Percentiles rank a stretch among this genome's conserved stretches.
Conservation (phyloP, 2,329 filamentous ascomycete species). For the Acrodontium crateriforme region DNA sequence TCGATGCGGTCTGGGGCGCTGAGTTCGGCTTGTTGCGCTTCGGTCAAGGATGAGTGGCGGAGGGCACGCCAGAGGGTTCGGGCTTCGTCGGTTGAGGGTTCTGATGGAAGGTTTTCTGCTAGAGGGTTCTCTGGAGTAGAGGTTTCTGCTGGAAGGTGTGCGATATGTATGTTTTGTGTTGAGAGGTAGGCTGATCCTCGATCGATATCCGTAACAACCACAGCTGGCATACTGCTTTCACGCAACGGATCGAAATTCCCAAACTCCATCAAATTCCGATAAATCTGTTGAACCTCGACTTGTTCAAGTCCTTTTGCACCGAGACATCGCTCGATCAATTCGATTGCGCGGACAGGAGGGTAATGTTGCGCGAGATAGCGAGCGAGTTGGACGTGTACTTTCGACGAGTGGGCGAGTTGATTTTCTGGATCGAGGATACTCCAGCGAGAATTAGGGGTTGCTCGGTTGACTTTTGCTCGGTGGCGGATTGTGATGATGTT, state of each 20-base stretch:
- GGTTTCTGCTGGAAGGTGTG: conserved; percentile 2
- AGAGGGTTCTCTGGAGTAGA: conserved; percentile 1
- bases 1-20: conserved; percentile 9
- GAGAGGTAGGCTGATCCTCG: too few relatives aligned
- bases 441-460: conserved; percentile 21
- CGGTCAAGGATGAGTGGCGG: conserved; percentile 17
- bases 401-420: conserved; percentile 4
- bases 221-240: conserved; percentile 2
- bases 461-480: conserved; percentile 17
- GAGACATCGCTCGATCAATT: conserved; percentile 13
- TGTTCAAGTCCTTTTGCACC: conserved; percentile 2
- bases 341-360: conserved; percentile 9
- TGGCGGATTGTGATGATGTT: conserved; percentile 18
- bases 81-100: conserved; percentile 19
- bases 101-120: conserved; percentile 4
- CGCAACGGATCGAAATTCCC: neutral
- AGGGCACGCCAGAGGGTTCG: conserved; percentile 26
- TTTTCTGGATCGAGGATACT: conserved; percentile 10
- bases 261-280: neutral
- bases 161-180: too few relatives aligned
- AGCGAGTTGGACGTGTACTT: conserved; percentile 10
- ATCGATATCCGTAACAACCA: conserved; percentile 8
- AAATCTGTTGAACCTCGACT: conserved; percentile 3
- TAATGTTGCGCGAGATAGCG: conserved; percentile 13
- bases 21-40: conserved; percentile 12